Percentiles rank a stretch among this genome's conserved stretches.
Evolutionary conservation across 495 filamentous ascomycete species (phyloP).

Genomic region (Hypoxylon subgilvum): DNA sequence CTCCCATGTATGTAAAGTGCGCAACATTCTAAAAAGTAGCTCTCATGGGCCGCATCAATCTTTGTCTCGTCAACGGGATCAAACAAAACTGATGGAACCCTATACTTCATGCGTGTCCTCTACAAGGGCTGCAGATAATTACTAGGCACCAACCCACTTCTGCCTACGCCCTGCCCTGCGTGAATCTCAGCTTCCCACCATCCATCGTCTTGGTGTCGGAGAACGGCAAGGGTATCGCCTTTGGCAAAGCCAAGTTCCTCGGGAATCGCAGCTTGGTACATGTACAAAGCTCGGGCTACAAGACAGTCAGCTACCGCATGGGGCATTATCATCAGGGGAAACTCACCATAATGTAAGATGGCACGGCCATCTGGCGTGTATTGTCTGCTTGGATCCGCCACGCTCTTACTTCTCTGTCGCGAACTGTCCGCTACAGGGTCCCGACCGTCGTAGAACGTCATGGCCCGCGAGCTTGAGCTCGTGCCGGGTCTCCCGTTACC

Average conservation of each 20-base stretch:
- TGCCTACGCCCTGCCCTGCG: constrained; percentile 65
- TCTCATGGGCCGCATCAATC: constrained; percentile 25
- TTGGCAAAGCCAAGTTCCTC: constrained; percentile 94
- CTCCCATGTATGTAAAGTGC: too few species aligned
- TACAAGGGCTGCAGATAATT: constrained; percentile 89
- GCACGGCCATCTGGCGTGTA: constrained; percentile 84
- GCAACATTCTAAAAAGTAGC: too few species aligned
- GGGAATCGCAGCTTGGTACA: constrained; percentile 91
- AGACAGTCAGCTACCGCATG: constrained; percentile 26
- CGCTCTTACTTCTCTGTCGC: constrained; percentile 78
- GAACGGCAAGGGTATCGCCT: constrained; percentile 88
- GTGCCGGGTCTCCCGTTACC: constrained; percentile 45
- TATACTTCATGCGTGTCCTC: neutral
- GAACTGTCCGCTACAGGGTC: constrained; percentile 52
- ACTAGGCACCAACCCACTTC: constrained; percentile 88
- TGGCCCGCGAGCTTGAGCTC: constrained; percentile 49
- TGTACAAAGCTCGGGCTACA: constrained; percentile 88
- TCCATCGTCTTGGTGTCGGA: constrained; percentile 93
- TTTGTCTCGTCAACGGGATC: constrained; percentile 25
- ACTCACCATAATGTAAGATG: constrained; percentile 91
- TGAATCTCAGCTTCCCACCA: constrained; percentile 99
- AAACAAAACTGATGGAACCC: constrained; percentile 3
- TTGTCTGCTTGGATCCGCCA: constrained; percentile 72
- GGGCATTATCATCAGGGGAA: neutral
- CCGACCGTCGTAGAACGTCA: constrained; percentile 67